Percentiles rank a stretch among this genome's conserved stretches.
Conservation (phyloP, 2,329 filamentous ascomycete species). For the Zopfia rhizophila region DNA sequence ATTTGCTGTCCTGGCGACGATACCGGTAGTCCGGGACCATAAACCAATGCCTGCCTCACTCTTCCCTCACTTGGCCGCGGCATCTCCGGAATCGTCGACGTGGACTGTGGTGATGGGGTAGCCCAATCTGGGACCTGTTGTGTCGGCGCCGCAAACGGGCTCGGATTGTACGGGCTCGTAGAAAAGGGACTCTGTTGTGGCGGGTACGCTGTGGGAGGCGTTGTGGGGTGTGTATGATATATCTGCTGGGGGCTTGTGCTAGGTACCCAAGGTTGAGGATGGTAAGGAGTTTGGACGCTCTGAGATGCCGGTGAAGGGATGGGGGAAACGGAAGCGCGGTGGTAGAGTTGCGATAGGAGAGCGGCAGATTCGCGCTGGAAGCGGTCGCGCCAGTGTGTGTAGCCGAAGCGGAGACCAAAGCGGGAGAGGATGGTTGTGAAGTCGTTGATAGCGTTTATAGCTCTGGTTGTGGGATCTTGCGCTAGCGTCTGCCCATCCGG, state of each 20-base stretch:
- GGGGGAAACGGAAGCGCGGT: conserved; percentile 42
- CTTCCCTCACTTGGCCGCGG: conserved; percentile 44
- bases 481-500: conserved; percentile 38
- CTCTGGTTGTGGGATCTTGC: conserved; percentile 49
- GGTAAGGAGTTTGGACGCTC: conserved; percentile 25
- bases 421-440: conserved; percentile 57
- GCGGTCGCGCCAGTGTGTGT: conserved; percentile 61
- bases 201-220: conserved; percentile 41
- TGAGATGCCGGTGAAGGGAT: conserved; percentile 35
- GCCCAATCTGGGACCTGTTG: conserved; percentile 23
- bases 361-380: conserved; percentile 58
- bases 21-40: conserved; percentile 37
- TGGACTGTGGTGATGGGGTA: conserved; percentile 37
- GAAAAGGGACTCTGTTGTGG: conserved; percentile 41
- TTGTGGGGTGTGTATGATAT: conserved; percentile 40
- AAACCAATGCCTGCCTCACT: conserved; percentile 42
- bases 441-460: conserved; percentile 59
- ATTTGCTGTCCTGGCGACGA: no score
- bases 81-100: conserved; percentile 36
- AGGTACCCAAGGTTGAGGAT: conserved; percentile 37
- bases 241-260: conserved; percentile 33
- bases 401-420: conserved; percentile 61
- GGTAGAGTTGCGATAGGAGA: conserved; percentile 55
- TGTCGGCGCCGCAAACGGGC: conserved; percentile 28
- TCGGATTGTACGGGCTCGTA: conserved; percentile 38